Conservation (phyloP, 192 early-diverging fungal species). For the Piromyces sp. region DNA sequence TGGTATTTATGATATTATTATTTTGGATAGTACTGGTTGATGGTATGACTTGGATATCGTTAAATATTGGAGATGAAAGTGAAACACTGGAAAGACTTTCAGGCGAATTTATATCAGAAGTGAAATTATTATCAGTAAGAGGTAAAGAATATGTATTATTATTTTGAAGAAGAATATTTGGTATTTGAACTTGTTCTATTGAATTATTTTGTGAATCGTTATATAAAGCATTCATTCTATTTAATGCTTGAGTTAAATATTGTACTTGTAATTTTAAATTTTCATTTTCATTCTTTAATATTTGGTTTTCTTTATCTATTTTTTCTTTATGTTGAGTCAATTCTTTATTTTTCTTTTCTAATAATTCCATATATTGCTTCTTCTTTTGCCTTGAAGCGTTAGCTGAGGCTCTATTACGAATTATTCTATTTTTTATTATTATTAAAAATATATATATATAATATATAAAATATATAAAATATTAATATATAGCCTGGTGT, state of each 20-base stretch:
- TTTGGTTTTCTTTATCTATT: neutral
- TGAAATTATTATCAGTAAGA: neutral
- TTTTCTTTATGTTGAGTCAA: neutral
- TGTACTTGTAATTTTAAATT: neutral
- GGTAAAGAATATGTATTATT: neutral
- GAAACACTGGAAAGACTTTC: neutral
- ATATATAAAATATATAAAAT: no score
- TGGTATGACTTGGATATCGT: neutral
- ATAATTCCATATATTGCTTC: neutral
- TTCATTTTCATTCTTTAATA: neutral
- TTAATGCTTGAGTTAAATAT: neutral
- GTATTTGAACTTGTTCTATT: neutral
- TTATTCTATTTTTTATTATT: no score
- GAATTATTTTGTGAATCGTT: no score
- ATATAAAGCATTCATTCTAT: neutral
- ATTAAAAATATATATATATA: no score
- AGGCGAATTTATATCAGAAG: neutral
- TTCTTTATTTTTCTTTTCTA: neutral
- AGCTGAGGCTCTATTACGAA: neutral
- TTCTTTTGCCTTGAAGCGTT: neutral
- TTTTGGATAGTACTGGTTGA: neutral
- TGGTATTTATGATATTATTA: neutral
- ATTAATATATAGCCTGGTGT: no score
- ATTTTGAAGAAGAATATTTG: neutral
- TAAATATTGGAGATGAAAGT: neutral